phyloP scores from a whole-genome alignment of 2,329 filamentous ascomycete species.

The Penicillium hordei region DNA sequence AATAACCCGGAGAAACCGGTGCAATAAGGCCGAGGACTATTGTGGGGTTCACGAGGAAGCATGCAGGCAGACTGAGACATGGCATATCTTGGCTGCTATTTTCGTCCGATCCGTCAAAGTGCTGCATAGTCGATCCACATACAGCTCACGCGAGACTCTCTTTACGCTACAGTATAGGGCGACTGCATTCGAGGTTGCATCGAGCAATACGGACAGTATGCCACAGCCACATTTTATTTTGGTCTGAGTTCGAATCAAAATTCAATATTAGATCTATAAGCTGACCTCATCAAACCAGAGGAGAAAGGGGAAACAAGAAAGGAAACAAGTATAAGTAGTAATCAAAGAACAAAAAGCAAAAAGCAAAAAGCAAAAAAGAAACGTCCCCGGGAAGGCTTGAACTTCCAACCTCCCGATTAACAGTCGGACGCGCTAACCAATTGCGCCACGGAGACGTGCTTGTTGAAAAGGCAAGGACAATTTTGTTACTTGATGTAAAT shows the following conservation, averaged over 20 bases:
- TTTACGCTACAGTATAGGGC: slow-evolving; percentile 6
- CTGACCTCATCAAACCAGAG: background rate
- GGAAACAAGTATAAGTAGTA: background rate
- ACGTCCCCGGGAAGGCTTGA: slow-evolving; percentile 45
- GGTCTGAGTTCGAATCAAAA: background rate
- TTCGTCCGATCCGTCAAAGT: background rate
- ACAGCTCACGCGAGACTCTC: slow-evolving; percentile 1
- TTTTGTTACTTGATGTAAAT: no score
- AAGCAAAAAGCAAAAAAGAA: slow-evolving; percentile 24
- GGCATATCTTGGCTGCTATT: slow-evolving; percentile 7
- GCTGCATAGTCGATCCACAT: slow-evolving; percentile 6
- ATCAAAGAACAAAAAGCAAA: background rate
- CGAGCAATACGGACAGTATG: background rate
- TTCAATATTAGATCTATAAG: background rate
- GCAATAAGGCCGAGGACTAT: slow-evolving; percentile 6
- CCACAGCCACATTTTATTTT: background rate
- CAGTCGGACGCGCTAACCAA: slow-evolving; percentile 32
- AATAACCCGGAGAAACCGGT: background rate
- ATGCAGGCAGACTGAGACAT: slow-evolving; percentile 21
- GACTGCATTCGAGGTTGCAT: slow-evolving; percentile 18
- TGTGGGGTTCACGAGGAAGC: slow-evolving; percentile 6
- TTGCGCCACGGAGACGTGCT: slow-evolving; percentile 33
- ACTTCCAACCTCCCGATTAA: slow-evolving; percentile 41
- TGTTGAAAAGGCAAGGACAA: no score
- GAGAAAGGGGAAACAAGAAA: background rate